Evolutionary conservation across 192 early-diverging fungal species (phyloP), one percentile per base, ranked within the genome.

Genomic region (Backusella circina): DNA sequence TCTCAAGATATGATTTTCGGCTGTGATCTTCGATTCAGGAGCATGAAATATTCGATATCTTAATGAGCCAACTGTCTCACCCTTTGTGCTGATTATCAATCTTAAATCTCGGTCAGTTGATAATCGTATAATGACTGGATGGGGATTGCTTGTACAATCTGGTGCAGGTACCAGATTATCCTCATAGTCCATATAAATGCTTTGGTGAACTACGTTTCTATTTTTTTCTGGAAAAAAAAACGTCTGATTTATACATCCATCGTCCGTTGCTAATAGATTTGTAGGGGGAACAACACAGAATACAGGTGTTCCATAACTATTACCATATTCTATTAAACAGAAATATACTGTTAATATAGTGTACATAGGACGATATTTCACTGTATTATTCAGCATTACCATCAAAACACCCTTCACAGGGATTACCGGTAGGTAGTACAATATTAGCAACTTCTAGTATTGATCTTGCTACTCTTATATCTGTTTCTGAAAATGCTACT

Each of bases 381-480:
- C 26, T 9, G 4, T 3, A 28, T 13, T 9, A 61, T 13, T 12
- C 26, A 28, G 36, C 2, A 23, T 36, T 67, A 75, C 78, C 91
- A 78, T 95, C 93, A 75, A 93, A 95, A n/a, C 87, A 93, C 12
- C 93, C 93, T 73, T 95, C 92, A 1, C 78, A 70, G 10, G 92
- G 82, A 8, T 87, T 87, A 0, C 92, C 92, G 1, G 91, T 92
- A 9, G 93, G 93, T 61, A 92, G 82, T 7, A 82, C 84, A 30
- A 95, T 84, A 33, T 88, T 86, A 23, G 86, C 89, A 30, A 89
- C 84, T 36, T 93, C 91, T 23, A 94, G 50, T 50, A 94, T 91
- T 0, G 86, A 86, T 66, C 82, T 84, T 26, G 93, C 88, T 31
- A 90, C 76, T 72, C 79, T 78, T 15, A 75, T n/a, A 35, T 86